phyloP scores from a whole-genome alignment of 176 grass and related monocot species.

The Alopecurus myosuroides region DNA sequence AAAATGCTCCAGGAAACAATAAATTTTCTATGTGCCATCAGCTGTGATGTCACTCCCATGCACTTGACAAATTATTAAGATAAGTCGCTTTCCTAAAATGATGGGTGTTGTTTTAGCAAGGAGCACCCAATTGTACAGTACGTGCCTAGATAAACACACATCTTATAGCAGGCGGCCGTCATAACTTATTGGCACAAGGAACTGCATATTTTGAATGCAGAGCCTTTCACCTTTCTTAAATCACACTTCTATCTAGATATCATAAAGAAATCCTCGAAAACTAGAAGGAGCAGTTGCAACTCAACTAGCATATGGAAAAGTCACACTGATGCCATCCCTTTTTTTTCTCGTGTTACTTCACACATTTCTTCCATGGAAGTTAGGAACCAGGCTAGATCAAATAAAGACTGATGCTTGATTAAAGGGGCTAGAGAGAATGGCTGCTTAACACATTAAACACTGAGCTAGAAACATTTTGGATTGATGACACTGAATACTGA shows the following conservation, averaged over 20 bases:
- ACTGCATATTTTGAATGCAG: constrained; percentile 36
- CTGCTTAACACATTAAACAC: not conserved
- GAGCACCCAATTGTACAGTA: not conserved
- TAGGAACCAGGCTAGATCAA: not conserved
- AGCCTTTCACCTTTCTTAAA: constrained; percentile 31
- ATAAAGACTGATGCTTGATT: not conserved
- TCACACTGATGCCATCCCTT: not conserved
- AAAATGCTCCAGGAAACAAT: not conserved
- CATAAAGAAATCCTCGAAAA: constrained; percentile 30
- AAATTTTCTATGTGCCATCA: not conserved
- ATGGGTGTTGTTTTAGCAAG: not conserved
- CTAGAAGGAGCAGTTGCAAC: constrained; percentile 1
- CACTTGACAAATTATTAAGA: constrained; percentile 2
- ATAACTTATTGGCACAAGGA: constrained; percentile 31
- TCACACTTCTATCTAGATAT: constrained; percentile 26
- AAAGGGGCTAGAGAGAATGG: not conserved
- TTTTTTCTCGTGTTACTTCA: not conserved
- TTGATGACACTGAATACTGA: not conserved
- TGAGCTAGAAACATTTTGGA: not conserved
- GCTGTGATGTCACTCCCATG: constrained; percentile 15
- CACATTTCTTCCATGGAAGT: not conserved
- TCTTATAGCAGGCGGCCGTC: constrained; percentile 14
- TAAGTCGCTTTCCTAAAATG: not conserved
- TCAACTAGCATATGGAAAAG: not conserved
- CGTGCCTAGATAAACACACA: constrained; percentile 6